Percentiles rank a stretch among this genome's conserved stretches.
phyloP scores from a whole-genome alignment of 2,329 filamentous ascomycete species.

The Pezicula carpinea region DNA sequence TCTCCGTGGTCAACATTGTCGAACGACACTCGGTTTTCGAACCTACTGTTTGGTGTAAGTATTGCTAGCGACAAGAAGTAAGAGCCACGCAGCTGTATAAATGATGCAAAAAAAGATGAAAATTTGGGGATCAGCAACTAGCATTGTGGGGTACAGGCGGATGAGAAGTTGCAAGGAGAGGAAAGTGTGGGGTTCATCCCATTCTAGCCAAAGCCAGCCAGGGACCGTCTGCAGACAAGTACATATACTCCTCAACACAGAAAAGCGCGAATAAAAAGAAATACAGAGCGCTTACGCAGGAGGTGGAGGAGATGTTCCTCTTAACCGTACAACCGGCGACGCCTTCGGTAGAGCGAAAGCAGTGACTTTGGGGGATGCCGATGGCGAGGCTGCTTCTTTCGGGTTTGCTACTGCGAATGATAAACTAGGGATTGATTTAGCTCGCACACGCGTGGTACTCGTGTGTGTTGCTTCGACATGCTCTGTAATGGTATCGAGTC shows the following conservation, averaged over 20 bases:
- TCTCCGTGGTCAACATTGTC: conserved; percentile 67
- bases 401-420: conserved; percentile 15
- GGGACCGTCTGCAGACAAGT: too few species aligned
- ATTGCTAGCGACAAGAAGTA: not conserved
- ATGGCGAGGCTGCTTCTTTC: conserved; percentile 12
- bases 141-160: too few species aligned
- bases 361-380: not conserved
- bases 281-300: conserved; percentile 26
- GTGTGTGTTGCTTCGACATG: conserved; percentile 27
- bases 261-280: not conserved
- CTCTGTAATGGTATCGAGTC: conserved; percentile 27
- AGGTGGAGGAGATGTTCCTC: conserved; percentile 34
- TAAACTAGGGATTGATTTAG: conserved; percentile 21
- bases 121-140: not conserved
- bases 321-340: conserved; percentile 12
- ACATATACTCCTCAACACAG: not conserved
- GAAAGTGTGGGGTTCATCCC: too few species aligned
- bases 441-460: conserved; percentile 7
- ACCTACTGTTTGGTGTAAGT: conserved; percentile 38
- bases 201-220: too few species aligned
- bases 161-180: too few species aligned
- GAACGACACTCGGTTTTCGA: conserved; percentile 66
- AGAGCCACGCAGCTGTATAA: too few species aligned
- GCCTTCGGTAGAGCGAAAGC: conserved; percentile 5
- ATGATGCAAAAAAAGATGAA: not conserved